A percentile compares a stretch with the other conserved stretches of the same genome.
Evolutionary conservation across 495 filamentous ascomycete genomes (phyloP).

Genomic region (Rhypophila decipiens): DNA sequence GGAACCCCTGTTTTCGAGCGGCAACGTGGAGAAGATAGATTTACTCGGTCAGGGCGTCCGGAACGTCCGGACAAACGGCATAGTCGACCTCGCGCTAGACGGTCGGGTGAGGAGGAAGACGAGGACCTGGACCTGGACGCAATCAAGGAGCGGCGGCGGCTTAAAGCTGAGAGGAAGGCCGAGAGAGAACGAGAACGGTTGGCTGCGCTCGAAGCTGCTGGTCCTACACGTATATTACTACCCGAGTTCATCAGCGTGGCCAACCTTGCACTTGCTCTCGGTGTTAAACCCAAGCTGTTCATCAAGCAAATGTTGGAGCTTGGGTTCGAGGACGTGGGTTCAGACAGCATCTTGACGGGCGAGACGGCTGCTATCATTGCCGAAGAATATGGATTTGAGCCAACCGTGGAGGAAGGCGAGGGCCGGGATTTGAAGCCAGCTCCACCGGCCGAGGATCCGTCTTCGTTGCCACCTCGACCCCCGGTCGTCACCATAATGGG

Average conservation of each 20-base stretch:
- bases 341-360: slow-evolving; percentile 77
- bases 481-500: slow-evolving; percentile 99
- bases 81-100: too few relatives aligned
- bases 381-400: slow-evolving; percentile 88
- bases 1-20: too few relatives aligned
- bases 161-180: slow-evolving; percentile 32
- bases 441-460: slow-evolving; percentile 64
- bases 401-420: slow-evolving; percentile 64
- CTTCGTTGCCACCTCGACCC: slow-evolving; percentile 64
- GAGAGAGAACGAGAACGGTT: slow-evolving; percentile 23
- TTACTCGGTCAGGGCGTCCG: too few relatives aligned
- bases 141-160: slow-evolving; percentile 26
- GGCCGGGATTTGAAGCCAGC: slow-evolving; percentile 67
- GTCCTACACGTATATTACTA: slow-evolving; percentile 54
- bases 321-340: slow-evolving; percentile 75
- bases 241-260: slow-evolving; percentile 87
- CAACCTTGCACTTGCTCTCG: slow-evolving; percentile 74
- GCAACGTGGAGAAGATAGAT: too few relatives aligned
- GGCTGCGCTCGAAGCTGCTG: slow-evolving; percentile 21
- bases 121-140: slow-evolving; percentile 31
- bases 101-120: slow-evolving; percentile 15
- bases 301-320: slow-evolving; percentile 64
- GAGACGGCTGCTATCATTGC: slow-evolving; percentile 89
- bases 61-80: too few relatives aligned
- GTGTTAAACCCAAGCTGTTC: slow-evolving; percentile 64